A percentile compares a stretch with the other conserved stretches of the same genome.
phyloP scores from a whole-genome alignment of 1,139 yeast genomes.

The Yamadazyma sp. region DNA sequence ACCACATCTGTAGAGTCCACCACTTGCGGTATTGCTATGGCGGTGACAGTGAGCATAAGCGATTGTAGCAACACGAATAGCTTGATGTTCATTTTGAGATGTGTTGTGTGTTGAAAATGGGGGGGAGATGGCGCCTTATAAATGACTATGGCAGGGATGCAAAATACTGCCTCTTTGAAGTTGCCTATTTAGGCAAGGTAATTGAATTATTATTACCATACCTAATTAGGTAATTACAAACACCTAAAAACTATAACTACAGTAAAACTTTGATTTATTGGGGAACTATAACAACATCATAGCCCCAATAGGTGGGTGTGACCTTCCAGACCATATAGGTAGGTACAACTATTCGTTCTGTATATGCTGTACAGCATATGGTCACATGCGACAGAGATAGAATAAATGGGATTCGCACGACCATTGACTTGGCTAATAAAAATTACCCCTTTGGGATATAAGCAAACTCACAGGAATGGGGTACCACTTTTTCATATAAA shows the following conservation, averaged over 20 bases:
- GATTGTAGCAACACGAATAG: neutral
- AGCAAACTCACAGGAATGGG: slow-evolving; percentile 4
- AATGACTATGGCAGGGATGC: slow-evolving; percentile 1
- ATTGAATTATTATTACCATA: slow-evolving; percentile 5
- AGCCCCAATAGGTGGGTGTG: too few relatives aligned
- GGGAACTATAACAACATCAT: too few relatives aligned
- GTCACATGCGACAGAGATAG: too few relatives aligned
- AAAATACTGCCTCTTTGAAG: neutral
- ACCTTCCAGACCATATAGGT: too few relatives aligned
- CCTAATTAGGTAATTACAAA: slow-evolving; percentile 3
- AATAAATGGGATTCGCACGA: slow-evolving; percentile 1
- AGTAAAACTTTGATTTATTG: too few relatives aligned
- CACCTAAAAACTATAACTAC: too few relatives aligned
- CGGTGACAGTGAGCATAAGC: neutral
- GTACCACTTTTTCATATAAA: slow-evolving; percentile 1
- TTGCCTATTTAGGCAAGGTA: slow-evolving; percentile 17
- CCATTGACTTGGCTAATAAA: slow-evolving; percentile 3
- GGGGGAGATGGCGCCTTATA: neutral
- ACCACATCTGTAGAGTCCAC: neutral
- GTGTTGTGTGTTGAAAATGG: neutral
- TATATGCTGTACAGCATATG: too few relatives aligned
- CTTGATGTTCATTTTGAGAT: slow-evolving; percentile 1
- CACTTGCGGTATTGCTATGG: slow-evolving; percentile 1
- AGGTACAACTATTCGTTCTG: too few relatives aligned
- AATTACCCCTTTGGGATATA: slow-evolving; percentile 5